Evolutionary conservation across 2,329 filamentous ascomycete genomes (phyloP).

Genomic region (Penicillium paneum): DNA sequence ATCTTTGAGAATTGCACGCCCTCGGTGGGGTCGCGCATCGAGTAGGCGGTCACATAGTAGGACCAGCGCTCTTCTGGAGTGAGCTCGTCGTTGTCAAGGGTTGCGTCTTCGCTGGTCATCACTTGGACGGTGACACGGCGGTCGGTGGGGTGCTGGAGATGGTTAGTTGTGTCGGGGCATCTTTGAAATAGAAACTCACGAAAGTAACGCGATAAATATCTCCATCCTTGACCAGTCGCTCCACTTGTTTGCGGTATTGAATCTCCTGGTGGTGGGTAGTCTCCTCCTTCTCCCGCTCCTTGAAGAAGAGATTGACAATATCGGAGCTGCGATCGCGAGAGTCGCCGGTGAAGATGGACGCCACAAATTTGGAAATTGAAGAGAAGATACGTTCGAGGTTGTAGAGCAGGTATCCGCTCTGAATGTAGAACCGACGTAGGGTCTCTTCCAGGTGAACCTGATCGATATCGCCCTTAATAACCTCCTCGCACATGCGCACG

Average conservation of each 20-base stretch:
- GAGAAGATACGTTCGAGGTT: conserved; percentile 85
- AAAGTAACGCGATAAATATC: conserved; percentile 88
- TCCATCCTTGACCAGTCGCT: conserved; percentile 87
- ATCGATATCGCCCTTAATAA: conserved; percentile 77
- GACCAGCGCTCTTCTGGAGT: conserved; percentile 70
- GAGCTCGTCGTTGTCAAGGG: conserved; percentile 70
- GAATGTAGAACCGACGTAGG: conserved; percentile 85
- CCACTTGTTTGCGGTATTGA: conserved; percentile 83
- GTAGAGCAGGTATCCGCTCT: conserved; percentile 89
- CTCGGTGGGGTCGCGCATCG: conserved; percentile 83
- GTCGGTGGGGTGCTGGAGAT: conserved; percentile 59
- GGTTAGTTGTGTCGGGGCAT: conserved; percentile 25
- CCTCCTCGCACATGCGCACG: conserved; percentile 79
- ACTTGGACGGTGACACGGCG: conserved; percentile 72
- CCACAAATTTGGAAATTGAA: conserved; percentile 74
- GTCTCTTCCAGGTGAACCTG: conserved; percentile 83
- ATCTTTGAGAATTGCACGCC: conserved; percentile 65
- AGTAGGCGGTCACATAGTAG: conserved; percentile 91
- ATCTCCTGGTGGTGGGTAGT: conserved; percentile 89
- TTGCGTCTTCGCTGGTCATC: conserved; percentile 79
- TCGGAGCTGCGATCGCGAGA: conserved; percentile 91
- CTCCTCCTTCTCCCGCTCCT: conserved; percentile 74
- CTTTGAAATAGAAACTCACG: conserved; percentile 60
- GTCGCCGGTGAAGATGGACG: conserved; percentile 80
- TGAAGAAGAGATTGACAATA: conserved; percentile 81